Evolutionary conservation across 164 flowering plant species (phyloP).

Genomic region (Akebia trifoliata): DNA sequence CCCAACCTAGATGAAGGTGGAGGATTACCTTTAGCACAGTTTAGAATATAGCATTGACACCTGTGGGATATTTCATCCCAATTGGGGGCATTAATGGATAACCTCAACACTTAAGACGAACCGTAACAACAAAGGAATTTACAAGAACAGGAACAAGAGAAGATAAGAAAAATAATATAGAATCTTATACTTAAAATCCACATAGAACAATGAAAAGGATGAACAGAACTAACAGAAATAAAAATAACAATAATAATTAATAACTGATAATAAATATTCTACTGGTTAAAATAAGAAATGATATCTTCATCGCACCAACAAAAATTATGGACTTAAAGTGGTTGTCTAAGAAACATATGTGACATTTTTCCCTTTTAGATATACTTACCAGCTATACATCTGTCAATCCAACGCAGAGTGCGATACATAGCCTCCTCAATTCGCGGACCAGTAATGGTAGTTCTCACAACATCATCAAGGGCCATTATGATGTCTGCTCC

Average conservation of each 20-base stretch:
- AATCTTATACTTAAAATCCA: neutral
- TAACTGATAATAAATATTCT: neutral
- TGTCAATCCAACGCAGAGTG: conserved; percentile 95
- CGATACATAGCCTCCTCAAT: conserved; percentile 98
- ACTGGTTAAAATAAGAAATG: neutral
- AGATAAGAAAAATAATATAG: neutral
- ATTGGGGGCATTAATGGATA: too few relatives aligned
- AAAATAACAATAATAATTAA: too few relatives aligned
- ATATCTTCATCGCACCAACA: neutral
- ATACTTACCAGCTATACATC: conserved; percentile 85
- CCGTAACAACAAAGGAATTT: neutral
- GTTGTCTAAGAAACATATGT: neutral
- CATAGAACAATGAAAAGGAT: neutral
- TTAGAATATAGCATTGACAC: too few relatives aligned
- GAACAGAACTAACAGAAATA: neutral
- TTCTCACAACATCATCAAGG: conserved; percentile 93
- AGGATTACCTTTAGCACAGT: too few relatives aligned
- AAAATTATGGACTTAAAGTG: neutral
- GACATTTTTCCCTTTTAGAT: neutral
- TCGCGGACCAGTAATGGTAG: conserved; percentile 90
- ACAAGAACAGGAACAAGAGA: neutral
- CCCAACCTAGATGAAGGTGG: too few relatives aligned
- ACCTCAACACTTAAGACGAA: too few relatives aligned
- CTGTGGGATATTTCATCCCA: too few relatives aligned
- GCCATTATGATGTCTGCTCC: conserved; percentile 99